Conservation (phyloP, 2,329 filamentous ascomycete species). For the Calonectria pauciramosa region DNA sequence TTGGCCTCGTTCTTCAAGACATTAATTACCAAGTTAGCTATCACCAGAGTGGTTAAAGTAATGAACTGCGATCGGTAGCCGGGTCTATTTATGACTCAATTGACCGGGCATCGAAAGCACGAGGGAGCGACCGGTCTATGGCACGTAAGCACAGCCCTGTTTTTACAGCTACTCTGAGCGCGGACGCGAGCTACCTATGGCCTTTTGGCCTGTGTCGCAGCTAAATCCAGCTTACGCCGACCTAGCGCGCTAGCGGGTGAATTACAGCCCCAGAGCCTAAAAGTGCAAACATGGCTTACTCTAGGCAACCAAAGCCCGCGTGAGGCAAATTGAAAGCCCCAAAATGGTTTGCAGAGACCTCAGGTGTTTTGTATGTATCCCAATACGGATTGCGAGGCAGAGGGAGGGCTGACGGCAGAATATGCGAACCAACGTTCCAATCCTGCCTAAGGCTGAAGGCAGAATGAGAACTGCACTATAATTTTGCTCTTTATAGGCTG, state of each 20-base stretch:
- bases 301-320: background rate
- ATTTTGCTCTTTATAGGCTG: background rate
- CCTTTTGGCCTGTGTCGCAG: background rate
- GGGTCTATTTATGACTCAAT: background rate
- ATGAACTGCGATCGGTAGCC: background rate
- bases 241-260: background rate
- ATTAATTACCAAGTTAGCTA: background rate
- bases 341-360: background rate
- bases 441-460: background rate
- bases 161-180: too few relatives aligned
- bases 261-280: background rate
- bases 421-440: background rate
- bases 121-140: background rate
- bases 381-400: too few relatives aligned
- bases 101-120: background rate
- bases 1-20: background rate
- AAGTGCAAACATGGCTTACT: background rate
- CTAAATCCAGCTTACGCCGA: background rate
- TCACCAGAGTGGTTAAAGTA: background rate
- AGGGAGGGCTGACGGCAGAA: background rate
- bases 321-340: background rate
- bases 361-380: too few relatives aligned
- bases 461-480: background rate
- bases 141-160: background rate
- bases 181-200: background rate